Evolutionary conservation across 1,284 basidiomycete species (phyloP).

Genomic region (Cerioporus squamosus): DNA sequence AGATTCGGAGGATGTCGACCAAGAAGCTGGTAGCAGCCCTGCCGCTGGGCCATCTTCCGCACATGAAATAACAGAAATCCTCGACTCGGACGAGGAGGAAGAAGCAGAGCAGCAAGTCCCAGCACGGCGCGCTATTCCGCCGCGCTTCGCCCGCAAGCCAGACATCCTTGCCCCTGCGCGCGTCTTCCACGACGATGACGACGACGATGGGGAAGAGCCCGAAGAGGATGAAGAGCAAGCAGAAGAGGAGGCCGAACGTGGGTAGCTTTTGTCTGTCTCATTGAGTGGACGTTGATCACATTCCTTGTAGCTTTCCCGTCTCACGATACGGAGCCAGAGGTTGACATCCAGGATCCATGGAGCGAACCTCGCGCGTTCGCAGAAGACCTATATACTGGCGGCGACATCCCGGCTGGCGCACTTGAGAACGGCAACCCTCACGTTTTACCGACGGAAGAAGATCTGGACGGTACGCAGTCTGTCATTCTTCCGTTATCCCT

Average conservation of each 20-base stretch:
- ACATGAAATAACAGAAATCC: conserved; percentile 19
- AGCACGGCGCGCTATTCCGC: conserved; percentile 6
- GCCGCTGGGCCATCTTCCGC: not conserved
- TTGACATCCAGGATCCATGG: conserved; percentile 50
- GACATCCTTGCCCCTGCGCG: not conserved
- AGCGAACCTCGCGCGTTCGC: conserved; percentile 48
- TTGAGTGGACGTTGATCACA: not conserved
- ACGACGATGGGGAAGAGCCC: conserved; percentile 1
- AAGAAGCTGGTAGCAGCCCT: conserved; percentile 10
- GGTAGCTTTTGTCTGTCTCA: not conserved
- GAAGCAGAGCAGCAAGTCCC: conserved; percentile 7
- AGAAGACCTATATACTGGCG: conserved; percentile 48
- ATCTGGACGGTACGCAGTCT: conserved; percentile 11
- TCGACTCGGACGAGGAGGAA: conserved; percentile 25
- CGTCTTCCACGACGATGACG: not conserved
- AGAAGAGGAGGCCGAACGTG: conserved; percentile 29
- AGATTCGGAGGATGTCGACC: conserved; percentile 17
- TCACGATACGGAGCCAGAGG: conserved; percentile 12
- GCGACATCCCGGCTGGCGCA: conserved; percentile 23
- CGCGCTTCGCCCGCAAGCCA: conserved; percentile 20
- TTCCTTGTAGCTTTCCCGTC: conserved; percentile 12
- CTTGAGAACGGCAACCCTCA: conserved; percentile 12
- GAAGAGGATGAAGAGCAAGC: conserved; percentile 17
- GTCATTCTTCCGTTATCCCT: not conserved
- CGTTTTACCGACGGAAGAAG: conserved; percentile 12